Evolutionary conservation across 2,329 filamentous ascomycete species (phyloP), one percentile per base, ranked within the genome.

Genomic region (Scytalidium lignicola): DNA sequence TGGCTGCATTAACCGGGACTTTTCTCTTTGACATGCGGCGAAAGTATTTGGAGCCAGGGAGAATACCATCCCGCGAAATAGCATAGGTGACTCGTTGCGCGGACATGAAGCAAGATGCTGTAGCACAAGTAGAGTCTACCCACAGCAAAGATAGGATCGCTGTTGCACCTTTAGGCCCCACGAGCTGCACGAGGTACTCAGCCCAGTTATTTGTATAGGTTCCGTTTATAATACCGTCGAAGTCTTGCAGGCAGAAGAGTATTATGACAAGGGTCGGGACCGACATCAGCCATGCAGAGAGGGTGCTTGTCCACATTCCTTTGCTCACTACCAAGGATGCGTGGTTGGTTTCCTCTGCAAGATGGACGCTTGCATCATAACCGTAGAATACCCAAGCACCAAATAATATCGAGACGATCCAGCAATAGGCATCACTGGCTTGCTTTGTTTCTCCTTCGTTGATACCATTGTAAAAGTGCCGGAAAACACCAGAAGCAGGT

Each of bases 231-330:
- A 71, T 66, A 13, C 61, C 64, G 6, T 68, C 62, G 41, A 71
- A 69, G 49, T 70, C 65, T 55, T 69, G 67, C 45, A 70, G 64
- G 54, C 67, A 70, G 58, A 69, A 69, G 2, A 71, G 59, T n/a
- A 70, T 58, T 10, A 70, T 56, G 40, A 69, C 63, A 7, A 71
- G 57, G 1, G 65, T 68, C 39, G 67, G 67, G 2, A 70, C 52
- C 1, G 67, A 70, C 23, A 69, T 50, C 7, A 67, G 3, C 66
- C 66, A 69, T 4, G 66, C 58, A 1, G 62, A 65, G 15, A 68
- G 54, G 1, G 66, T 69, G 7, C 62, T 61, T 50, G 62, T 61
- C 62, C 66, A 70, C 62, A 70, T 70, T 15, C 67, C 67, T 53
- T 62, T 67, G 18, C 67, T 67, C 15, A 70, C 67, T 1, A 65